These are phyloP conservation scores for Mucor mucedo DNA, from an alignment of 371 early-diverging fungal genomes.

Conservation along the genomic window DNA sequence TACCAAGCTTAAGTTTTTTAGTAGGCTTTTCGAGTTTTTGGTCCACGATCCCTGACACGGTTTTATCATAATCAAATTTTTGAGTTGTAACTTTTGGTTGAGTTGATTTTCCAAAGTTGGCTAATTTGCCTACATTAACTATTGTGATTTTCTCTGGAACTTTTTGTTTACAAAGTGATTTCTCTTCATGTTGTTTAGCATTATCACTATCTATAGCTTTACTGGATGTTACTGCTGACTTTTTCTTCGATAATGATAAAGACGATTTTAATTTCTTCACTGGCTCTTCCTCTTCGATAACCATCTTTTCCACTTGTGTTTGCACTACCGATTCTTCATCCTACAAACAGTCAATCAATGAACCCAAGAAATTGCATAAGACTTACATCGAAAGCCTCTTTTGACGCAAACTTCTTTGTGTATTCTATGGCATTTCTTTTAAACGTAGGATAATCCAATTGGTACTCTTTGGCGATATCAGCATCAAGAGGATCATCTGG, in stretches of 20 bases:
- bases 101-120: no score
- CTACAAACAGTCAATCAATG: neutral
- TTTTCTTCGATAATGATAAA: constrained; percentile 22
- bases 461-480: constrained; percentile 57
- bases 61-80: no score
- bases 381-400: neutral
- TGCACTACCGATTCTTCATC: no score
- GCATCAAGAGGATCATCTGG: constrained; percentile 64
- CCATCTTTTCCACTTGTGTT: no score
- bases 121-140: no score
- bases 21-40: neutral
- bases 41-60: no score
- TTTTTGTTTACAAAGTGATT: no score
- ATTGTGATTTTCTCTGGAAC: no score
- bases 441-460: constrained; percentile 39
- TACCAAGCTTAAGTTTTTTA: neutral
- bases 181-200: no score
- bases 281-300: neutral
- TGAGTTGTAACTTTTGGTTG: no score
- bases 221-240: no score
- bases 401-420: constrained; percentile 40
- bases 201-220: no score
- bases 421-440: constrained; percentile 42
- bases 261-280: constrained; percentile 1
- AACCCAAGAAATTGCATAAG: neutral